These are phyloP conservation scores for Leccinum obscurum DNA, from an alignment of 768 basidiomycete species.

Conservation along the genomic window DNA sequence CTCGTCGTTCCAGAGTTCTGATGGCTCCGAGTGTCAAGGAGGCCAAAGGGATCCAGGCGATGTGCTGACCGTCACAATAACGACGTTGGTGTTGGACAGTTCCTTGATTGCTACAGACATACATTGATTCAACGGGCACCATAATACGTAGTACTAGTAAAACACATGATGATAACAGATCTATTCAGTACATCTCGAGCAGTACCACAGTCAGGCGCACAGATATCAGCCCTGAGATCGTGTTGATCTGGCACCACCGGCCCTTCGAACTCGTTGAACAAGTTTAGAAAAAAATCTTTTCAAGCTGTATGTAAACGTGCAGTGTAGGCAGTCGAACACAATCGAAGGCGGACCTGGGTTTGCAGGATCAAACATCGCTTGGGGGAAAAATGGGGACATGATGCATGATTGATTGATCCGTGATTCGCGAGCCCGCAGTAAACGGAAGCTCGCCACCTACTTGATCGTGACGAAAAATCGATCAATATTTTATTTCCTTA, in stretches of 20 bases:
- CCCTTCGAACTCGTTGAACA: constrained; percentile 29
- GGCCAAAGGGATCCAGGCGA: constrained; percentile 62
- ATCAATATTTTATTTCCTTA: background rate
- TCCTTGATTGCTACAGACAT: constrained; percentile 57
- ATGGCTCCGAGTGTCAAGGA: constrained; percentile 43
- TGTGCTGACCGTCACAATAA: constrained; percentile 67
- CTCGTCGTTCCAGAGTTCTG: constrained; percentile 50
- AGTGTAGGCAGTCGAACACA: background rate
- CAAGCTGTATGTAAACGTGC: background rate
- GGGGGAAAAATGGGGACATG: background rate
- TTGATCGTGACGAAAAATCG: too few relatives aligned
- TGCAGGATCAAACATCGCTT: background rate
- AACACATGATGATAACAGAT: constrained; percentile 22
- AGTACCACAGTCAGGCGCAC: constrained; percentile 47
- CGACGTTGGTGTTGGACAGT: constrained; percentile 65
- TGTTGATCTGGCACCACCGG: constrained; percentile 67
- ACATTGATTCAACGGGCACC: constrained; percentile 19
- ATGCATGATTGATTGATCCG: background rate
- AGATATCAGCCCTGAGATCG: constrained; percentile 67
- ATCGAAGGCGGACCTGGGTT: background rate
- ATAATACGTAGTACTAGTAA: too few relatives aligned
- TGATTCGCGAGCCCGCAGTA: background rate
- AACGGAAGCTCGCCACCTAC: background rate
- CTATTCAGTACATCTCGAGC: background rate
- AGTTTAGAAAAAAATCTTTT: background rate